Evolutionary conservation across 139 green algal species (phyloP), one percentile per base, ranked within the genome.

Genomic region (Parachlorella kessleri): DNA sequence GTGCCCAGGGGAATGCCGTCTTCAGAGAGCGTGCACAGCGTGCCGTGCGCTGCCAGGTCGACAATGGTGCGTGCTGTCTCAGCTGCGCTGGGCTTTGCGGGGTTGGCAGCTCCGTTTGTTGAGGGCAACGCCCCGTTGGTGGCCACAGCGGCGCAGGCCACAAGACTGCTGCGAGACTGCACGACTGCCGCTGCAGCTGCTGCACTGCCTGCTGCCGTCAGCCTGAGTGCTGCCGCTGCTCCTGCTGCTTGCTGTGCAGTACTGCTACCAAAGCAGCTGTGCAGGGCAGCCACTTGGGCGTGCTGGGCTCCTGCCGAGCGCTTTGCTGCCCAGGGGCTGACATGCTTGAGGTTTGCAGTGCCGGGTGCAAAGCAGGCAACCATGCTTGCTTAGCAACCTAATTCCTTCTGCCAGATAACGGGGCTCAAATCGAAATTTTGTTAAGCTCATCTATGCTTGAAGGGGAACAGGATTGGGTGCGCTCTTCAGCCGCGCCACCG

Each of bases 51-150:
- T 3, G 85, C 77, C 18, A 96, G 79, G 68, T 91, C 86, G 23
- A 95, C 80, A 7, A 98, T 81, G 1, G 94, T 98, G 70, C 90
- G 81, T 6, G 94, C 90, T 2, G 87, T 94, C 66, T 96, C 88
- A 3, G 92, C 92, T 10, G 85, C 35, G 41, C 39, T 76, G 41
- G 88, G 88, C n/a, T 28, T 33, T 9, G 38, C 30, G 66, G 32
- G 10, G 32, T 41, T 30, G 6, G 66, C 9, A 6, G 66, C 66
- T 28, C 33, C 66, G 66, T 26, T 41, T 5, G 35, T 70, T 7
- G 6, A 10, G 37, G 36, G 68, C 5, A 4, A 7, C 33, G 33
- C 48, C 65, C 66, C 28, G 26, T 36, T 54, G 66, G 30, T 21
- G 40, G 40, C 41, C n/a, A 35, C 40, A 48, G 63, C 26, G 36